Evolutionary conservation across 345 rosid species (phyloP).

Genomic region (Syzygium oleosum): DNA sequence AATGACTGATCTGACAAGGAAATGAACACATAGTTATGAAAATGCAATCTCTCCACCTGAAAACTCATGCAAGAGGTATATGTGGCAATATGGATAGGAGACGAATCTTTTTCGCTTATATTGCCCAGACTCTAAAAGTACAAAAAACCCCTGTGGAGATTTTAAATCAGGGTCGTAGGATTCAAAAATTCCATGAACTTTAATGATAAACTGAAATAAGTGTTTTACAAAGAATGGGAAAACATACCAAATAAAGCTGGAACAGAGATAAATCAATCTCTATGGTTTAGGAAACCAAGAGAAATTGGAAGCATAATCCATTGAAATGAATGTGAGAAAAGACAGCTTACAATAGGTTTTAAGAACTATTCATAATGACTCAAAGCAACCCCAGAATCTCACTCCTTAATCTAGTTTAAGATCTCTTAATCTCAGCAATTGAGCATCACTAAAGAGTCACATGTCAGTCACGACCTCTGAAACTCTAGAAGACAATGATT

Average conservation of each 20-base stretch:
- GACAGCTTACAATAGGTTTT: neutral
- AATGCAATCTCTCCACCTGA: neutral
- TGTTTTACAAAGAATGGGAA: neutral
- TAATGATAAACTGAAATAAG: neutral
- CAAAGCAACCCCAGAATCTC: neutral
- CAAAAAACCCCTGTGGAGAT: neutral
- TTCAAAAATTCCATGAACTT: neutral
- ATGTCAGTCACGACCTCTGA: neutral
- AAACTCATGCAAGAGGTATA: neutral
- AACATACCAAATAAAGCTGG: neutral
- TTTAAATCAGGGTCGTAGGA: neutral
- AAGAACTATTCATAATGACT: neutral
- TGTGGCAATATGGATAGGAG: neutral
- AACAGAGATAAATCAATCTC: neutral
- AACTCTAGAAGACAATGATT: neutral
- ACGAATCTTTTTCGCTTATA: neutral
- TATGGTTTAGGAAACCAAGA: neutral
- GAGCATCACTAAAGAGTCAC: neutral
- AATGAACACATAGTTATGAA: conserved; percentile 7
- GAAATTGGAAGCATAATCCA: neutral
- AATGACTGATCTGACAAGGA: conserved; percentile 47
- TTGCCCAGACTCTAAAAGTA: neutral
- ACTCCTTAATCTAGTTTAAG: neutral
- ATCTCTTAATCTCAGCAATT: neutral
- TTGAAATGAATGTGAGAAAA: neutral